Evolutionary conservation across 106 monocot genomes (phyloP).

Genomic region (Dioscorea alata): DNA sequence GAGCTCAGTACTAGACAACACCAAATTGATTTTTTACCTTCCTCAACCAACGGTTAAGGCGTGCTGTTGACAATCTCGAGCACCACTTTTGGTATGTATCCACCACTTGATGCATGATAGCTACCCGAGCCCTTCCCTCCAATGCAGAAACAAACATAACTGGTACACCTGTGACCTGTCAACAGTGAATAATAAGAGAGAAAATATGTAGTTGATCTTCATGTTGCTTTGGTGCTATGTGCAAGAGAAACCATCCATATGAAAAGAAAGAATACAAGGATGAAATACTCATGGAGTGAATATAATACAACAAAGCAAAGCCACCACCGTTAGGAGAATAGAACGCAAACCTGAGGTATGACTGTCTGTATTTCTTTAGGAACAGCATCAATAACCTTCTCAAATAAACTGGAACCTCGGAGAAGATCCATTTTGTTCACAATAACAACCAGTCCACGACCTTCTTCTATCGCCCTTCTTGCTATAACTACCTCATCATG

Average conservation of each 20-base stretch:
- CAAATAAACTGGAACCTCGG: conserved; percentile 31
- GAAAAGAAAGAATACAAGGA: neutral
- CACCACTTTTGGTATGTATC: conserved; percentile 92
- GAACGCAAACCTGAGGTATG: conserved; percentile 71
- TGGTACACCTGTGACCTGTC: conserved; percentile 84
- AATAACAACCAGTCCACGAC: conserved; percentile 85
- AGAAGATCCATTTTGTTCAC: conserved; percentile 99
- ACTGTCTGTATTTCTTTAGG: conserved; percentile 81
- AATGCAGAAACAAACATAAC: conserved; percentile 93
- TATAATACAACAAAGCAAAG: neutral
- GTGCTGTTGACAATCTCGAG: conserved; percentile 76
- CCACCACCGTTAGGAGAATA: neutral
- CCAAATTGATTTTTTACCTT: conserved; percentile 43
- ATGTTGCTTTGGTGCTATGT: too few species aligned
- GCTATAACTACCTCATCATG: conserved; percentile 92
- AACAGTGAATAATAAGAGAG: neutral
- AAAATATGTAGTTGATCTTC: too few species aligned
- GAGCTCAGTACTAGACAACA: neutral
- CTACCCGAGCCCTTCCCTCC: conserved; percentile 75
- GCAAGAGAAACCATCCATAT: too few species aligned
- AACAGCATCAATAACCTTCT: conserved; percentile 69
- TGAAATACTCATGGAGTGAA: neutral
- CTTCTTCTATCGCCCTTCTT: conserved; percentile 92
- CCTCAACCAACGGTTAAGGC: conserved; percentile 84
- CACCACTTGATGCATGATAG: conserved; percentile 72